phyloP scores from a whole-genome alignment of 2,329 filamentous ascomycete genomes.

The Aspergillus pseudoviridinutans region DNA sequence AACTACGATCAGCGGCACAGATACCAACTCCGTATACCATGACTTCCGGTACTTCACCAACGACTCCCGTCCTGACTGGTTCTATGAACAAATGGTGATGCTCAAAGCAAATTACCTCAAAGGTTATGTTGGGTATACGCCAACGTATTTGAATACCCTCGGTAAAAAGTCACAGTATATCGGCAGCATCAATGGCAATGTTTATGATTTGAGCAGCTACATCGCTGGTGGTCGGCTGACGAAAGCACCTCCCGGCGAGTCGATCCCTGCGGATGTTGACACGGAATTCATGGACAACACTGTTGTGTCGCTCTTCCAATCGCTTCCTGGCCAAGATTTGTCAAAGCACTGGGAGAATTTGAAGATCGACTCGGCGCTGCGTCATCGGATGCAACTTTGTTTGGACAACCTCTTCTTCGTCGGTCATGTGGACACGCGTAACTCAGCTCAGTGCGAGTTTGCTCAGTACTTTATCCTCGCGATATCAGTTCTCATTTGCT shows the following conservation, averaged over 20 bases:
- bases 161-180: conserved; percentile 62
- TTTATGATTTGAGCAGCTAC: conserved; percentile 91
- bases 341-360: conserved; percentile 78
- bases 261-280: conserved; percentile 48
- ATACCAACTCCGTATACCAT: conserved; percentile 77
- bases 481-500: conserved; percentile 73
- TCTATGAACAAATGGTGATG: conserved; percentile 77
- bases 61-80: conserved; percentile 86
- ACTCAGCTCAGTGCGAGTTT: conserved; percentile 79
- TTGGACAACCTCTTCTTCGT: conserved; percentile 94
- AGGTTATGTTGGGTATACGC: conserved; percentile 79
- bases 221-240: conserved; percentile 68
- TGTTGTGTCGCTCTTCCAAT: conserved; percentile 73
- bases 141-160: conserved; percentile 70
- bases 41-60: conserved; percentile 86
- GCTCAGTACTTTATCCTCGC: conserved; percentile 84
- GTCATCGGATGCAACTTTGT: conserved; percentile 70
- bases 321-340: conserved; percentile 72
- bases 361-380: conserved; percentile 52
- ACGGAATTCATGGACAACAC: conserved; percentile 75
- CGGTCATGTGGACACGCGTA: conserved; percentile 85
- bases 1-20: conserved; percentile 60
- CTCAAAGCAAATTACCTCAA: conserved; percentile 78
- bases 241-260: conserved; percentile 52
- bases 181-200: conserved; percentile 70